These are phyloP conservation scores for Berkeleyomyces basicola DNA, from an alignment of 2,329 filamentous ascomycete species.

Conservation along the genomic window DNA sequence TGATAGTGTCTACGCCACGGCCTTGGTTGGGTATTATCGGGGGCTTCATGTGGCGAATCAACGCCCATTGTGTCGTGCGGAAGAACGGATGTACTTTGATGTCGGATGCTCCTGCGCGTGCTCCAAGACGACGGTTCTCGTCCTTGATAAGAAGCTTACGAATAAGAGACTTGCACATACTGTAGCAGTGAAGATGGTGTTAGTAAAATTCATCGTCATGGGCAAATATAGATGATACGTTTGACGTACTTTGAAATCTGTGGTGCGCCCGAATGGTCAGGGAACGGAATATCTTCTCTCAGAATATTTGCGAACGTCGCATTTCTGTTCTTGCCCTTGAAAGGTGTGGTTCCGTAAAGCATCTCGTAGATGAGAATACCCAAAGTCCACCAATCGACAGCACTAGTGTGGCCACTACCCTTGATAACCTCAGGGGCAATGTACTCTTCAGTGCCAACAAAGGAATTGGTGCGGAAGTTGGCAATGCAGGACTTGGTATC, in stretches of 20 bases:
- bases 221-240: not conserved
- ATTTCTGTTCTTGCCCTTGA: constrained; percentile 98
- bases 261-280: constrained; percentile 67
- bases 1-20: constrained; percentile 80
- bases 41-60: constrained; percentile 94
- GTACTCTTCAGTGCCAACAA: constrained; percentile 96
- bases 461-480: constrained; percentile 96
- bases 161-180: constrained; percentile 90
- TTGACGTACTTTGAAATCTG: constrained; percentile 75
- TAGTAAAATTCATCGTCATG: constrained; percentile 11
- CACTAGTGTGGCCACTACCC: constrained; percentile 93
- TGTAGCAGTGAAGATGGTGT: constrained; percentile 22
- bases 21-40: constrained; percentile 90
- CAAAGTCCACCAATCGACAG: constrained; percentile 98
- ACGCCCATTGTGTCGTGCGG: constrained; percentile 85
- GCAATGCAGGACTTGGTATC: constrained; percentile 97
- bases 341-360: constrained; percentile 94
- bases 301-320: constrained; percentile 96
- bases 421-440: constrained; percentile 98
- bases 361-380: constrained; percentile 98
- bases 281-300: constrained; percentile 88
- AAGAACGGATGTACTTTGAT: constrained; percentile 96
- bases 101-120: constrained; percentile 86
- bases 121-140: constrained; percentile 81
- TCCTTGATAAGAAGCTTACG: constrained; percentile 96